These are phyloP conservation scores for Nothophaeocryptopus gaeumannii DNA, from an alignment of 2,329 filamentous ascomycete species.

Conservation along the genomic window DNA sequence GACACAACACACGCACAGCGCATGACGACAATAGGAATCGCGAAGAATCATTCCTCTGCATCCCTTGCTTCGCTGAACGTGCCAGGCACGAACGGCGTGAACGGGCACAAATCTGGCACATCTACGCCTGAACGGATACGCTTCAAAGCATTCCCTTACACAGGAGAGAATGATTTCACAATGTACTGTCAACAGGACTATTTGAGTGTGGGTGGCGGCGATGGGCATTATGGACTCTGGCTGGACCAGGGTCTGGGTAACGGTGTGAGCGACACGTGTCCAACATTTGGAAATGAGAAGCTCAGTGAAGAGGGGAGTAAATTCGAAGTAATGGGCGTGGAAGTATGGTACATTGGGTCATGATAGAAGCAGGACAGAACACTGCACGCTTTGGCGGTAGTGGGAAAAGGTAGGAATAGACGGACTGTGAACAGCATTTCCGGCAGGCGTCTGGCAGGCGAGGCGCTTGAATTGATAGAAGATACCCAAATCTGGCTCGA, in stretches of 20 bases:
- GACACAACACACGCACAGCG: constrained; percentile 62
- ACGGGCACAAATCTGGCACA: constrained; percentile 30
- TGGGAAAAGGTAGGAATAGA: no score
- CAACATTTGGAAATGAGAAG: constrained; percentile 92
- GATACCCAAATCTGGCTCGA: no score
- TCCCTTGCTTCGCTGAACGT: constrained; percentile 29
- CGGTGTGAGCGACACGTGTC: constrained; percentile 78
- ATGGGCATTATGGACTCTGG: constrained; percentile 92
- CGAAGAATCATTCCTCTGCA: constrained; percentile 25
- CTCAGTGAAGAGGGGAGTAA: constrained; percentile 90
- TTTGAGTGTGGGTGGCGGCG: constrained; percentile 78
- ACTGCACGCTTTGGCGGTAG: no score
- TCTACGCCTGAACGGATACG: constrained; percentile 71
- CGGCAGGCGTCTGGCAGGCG: no score
- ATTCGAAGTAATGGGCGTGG: constrained; percentile 85
- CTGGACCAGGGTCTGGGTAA: constrained; percentile 80
- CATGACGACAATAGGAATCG: constrained; percentile 56
- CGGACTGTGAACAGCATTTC: no score
- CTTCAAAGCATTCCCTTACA: constrained; percentile 97
- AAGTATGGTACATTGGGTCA: constrained; percentile 86
- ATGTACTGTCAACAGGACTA: constrained; percentile 87
- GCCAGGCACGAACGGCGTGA: constrained; percentile 16
- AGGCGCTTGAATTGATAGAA: no score
- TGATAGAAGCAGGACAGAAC: constrained; percentile 5
- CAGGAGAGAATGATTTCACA: constrained; percentile 92